A percentile compares a stretch with the other conserved stretches of the same genome.
phyloP scores from a whole-genome alignment of 352 stramenopile species.

The Phytophthora nicotianae region DNA sequence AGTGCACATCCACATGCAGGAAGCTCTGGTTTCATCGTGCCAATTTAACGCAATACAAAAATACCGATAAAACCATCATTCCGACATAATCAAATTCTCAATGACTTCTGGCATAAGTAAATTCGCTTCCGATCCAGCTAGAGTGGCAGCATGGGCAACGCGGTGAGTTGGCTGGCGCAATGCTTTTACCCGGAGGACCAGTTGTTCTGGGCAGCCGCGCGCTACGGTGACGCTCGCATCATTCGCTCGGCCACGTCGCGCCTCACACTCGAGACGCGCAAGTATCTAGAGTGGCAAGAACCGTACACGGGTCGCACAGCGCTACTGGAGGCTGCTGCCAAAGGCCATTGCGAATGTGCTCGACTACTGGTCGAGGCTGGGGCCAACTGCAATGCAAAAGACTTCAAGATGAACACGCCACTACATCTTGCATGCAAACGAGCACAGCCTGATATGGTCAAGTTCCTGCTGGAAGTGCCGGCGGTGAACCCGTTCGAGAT shows the following conservation, averaged over 20 bases:
- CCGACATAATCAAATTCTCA: background rate
- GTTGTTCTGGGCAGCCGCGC: slow-evolving; percentile 55
- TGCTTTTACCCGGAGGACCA: slow-evolving; percentile 64
- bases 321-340: slow-evolving; percentile 45
- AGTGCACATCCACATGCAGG: too few relatives aligned
- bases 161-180: slow-evolving; percentile 55
- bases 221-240: slow-evolving; percentile 40
- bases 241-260: slow-evolving; percentile 43
- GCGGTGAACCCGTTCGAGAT: slow-evolving; percentile 48
- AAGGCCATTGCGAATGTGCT: slow-evolving; percentile 55
- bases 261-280: slow-evolving; percentile 46
- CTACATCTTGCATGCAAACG: slow-evolving; percentile 63
- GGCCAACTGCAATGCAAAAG: slow-evolving; percentile 58
- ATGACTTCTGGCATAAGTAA: slow-evolving; percentile 9
- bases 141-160: slow-evolving; percentile 45
- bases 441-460: slow-evolving; percentile 44
- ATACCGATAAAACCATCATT: slow-evolving; percentile 30
- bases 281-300: slow-evolving; percentile 65
- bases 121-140: slow-evolving; percentile 11
- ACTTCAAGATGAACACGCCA: slow-evolving; percentile 56
- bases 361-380: slow-evolving; percentile 44
- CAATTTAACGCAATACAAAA: slow-evolving; percentile 9
- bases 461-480: slow-evolving; percentile 47
- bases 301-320: slow-evolving; percentile 49
- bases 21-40: slow-evolving; percentile 5